A percentile compares a stretch with the other conserved stretches of the same genome.
These are phyloP conservation scores for Citropsis articulata DNA, from an alignment of 345 rosid genomes.

Conservation along the genomic window DNA sequence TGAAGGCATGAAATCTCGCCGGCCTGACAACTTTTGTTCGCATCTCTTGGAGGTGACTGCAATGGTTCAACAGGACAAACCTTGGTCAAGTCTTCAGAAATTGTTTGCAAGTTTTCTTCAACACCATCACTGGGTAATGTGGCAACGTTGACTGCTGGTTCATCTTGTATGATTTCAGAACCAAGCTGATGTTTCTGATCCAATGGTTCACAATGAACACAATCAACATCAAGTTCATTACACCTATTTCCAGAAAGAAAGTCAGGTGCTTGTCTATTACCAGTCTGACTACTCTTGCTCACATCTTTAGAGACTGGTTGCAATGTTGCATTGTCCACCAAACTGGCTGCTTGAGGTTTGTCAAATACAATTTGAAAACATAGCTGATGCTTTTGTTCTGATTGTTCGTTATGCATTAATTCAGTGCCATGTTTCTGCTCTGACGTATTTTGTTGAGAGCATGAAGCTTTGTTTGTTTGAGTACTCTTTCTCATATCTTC, in stretches of 20 bases:
- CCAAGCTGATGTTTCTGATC: slow-evolving; percentile 18
- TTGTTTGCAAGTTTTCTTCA: slow-evolving; percentile 14
- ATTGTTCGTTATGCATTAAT: background rate
- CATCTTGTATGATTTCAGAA: slow-evolving; percentile 14
- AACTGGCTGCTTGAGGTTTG: slow-evolving; percentile 17
- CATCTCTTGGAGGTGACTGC: slow-evolving; percentile 14
- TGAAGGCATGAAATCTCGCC: slow-evolving; percentile 16
- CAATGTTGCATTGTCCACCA: slow-evolving; percentile 18
- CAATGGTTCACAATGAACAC: slow-evolving; percentile 12
- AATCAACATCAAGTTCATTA: slow-evolving; percentile 13
- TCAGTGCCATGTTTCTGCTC: slow-evolving; percentile 11
- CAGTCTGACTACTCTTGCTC: slow-evolving; percentile 4
- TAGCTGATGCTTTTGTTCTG: slow-evolving; percentile 9
- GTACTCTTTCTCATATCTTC: slow-evolving; percentile 3
- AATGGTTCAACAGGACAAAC: slow-evolving; percentile 14
- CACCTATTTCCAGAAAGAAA: slow-evolving; percentile 15
- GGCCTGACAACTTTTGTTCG: slow-evolving; percentile 5
- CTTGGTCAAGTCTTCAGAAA: slow-evolving; percentile 17
- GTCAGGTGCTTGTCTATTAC: slow-evolving; percentile 10
- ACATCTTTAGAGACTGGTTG: slow-evolving; percentile 15
- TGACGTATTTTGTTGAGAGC: slow-evolving; percentile 6
- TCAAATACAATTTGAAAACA: slow-evolving; percentile 14
- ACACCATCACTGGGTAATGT: slow-evolving; percentile 3
- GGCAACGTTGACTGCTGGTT: slow-evolving; percentile 6
- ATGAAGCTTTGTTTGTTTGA: background rate